A percentile compares a stretch with the other conserved stretches of the same genome.
These are phyloP conservation scores for Ulmus americana DNA, from an alignment of 331 rosid species.

Conservation along the genomic window DNA sequence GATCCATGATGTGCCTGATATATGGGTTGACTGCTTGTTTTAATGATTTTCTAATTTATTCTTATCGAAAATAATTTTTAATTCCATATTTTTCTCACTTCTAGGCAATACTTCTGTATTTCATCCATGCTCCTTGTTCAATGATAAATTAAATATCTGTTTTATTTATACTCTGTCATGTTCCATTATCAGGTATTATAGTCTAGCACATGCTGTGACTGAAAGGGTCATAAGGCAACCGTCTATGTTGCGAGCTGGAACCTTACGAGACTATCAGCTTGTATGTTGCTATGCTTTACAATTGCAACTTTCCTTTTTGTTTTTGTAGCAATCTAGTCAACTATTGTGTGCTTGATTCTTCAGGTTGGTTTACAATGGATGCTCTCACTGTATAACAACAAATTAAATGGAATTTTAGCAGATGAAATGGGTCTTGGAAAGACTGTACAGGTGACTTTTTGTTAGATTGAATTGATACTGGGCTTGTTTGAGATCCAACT, in stretches of 20 bases:
- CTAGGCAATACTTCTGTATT: too few species aligned
- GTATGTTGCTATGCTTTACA: conserved; percentile 52
- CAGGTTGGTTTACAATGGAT: conserved; percentile 99
- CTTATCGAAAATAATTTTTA: too few species aligned
- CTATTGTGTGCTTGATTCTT: conserved; percentile 14
- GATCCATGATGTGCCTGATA: not conserved
- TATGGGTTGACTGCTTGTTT: not conserved
- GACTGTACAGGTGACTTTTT: conserved; percentile 72
- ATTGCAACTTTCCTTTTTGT: conserved; percentile 10
- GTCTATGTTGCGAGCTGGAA: conserved; percentile 87
- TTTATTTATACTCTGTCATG: conserved; percentile 22
- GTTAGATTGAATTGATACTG: conserved; percentile 21
- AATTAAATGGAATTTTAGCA: conserved; percentile 92
- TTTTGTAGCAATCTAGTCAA: not conserved
- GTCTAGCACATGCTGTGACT: conserved; percentile 97
- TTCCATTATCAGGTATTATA: conserved; percentile 62
- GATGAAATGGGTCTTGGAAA: conserved; percentile 99
- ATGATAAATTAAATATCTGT: too few species aligned
- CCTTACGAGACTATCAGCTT: conserved; percentile 97
- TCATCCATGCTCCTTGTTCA: too few species aligned
- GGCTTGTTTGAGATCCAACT: too few species aligned
- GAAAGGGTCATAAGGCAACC: conserved; percentile 83
- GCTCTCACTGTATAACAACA: conserved; percentile 98
- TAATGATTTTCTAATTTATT: not conserved
- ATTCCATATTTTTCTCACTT: too few species aligned